Evolutionary conservation across 148 eudicot genomes (phyloP).

Genomic region (Pouteria glomerata): DNA sequence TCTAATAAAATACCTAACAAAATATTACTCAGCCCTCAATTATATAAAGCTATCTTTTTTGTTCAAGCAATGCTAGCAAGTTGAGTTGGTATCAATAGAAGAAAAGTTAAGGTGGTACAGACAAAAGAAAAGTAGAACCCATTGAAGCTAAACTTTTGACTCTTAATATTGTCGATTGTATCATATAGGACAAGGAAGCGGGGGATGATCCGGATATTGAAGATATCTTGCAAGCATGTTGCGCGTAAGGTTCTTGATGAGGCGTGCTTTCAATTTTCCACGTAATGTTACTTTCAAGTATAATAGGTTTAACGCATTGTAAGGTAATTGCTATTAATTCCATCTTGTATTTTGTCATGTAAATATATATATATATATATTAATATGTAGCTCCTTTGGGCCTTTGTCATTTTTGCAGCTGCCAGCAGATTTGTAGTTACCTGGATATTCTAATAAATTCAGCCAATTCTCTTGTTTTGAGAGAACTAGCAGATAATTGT

Average conservation of each 20-base stretch:
- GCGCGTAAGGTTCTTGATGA: slow-evolving; percentile 20
- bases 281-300: not conserved
- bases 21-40: too few species aligned
- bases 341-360: not conserved
- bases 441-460: not conserved
- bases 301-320: not conserved
- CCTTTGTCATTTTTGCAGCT: not conserved
- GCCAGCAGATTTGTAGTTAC: not conserved
- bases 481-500: not conserved
- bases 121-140: too few species aligned
- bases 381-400: not conserved
- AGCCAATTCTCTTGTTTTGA: not conserved
- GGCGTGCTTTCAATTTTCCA: not conserved
- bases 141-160: too few species aligned
- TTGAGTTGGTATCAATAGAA: too few species aligned
- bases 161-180: not conserved
- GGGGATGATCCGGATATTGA: slow-evolving; percentile 92
- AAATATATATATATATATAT: too few species aligned
- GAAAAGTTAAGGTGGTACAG: too few species aligned
- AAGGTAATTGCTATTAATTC: not conserved
- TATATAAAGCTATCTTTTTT: too few species aligned
- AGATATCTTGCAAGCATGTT: slow-evolving; percentile 65
- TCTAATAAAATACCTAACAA: too few species aligned
- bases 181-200: slow-evolving; percentile 83
- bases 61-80: too few species aligned